Percentiles rank a stretch among this genome's conserved stretches.
Conservation (phyloP, 2,329 filamentous ascomycete species). For the Helotiales sp. region DNA sequence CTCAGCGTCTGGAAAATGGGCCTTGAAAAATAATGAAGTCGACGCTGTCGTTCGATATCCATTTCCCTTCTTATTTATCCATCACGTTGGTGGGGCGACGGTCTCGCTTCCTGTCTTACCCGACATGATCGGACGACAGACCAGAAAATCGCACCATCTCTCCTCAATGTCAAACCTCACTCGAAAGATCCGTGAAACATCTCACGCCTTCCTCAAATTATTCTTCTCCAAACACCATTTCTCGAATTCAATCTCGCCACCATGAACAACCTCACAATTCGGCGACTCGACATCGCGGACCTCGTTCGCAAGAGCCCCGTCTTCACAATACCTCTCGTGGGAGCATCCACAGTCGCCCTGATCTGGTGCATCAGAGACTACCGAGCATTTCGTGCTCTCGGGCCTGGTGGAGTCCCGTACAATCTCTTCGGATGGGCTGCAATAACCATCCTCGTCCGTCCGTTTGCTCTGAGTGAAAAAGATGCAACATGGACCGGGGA, state of each 20-base stretch:
- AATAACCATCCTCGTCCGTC: constrained; percentile 8
- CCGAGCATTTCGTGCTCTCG: constrained; percentile 4
- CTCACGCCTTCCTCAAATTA: neutral
- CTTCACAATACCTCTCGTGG: neutral
- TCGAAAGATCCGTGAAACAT: neutral
- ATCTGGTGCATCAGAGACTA: constrained; percentile 16
- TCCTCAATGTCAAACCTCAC: neutral
- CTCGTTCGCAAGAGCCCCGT: neutral
- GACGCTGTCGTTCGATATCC: too few relatives aligned
- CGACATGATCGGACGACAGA: neutral
- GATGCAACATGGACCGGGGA: constrained; percentile 7
- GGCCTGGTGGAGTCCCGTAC: neutral
- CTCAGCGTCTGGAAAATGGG: too few relatives aligned
- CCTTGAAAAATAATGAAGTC: too few relatives aligned
- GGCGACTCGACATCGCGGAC: neutral
- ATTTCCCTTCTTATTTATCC: neutral
- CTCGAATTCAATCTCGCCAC: neutral
- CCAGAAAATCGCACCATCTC: neutral
- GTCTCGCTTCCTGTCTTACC: neutral
- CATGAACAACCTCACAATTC: neutral
- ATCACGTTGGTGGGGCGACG: neutral
- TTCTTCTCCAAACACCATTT: neutral
- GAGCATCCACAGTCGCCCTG: neutral
- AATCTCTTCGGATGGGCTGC: constrained; percentile 11
- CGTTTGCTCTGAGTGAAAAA: constrained; percentile 7